Percentiles rank a stretch among this genome's conserved stretches.
These are phyloP conservation scores for Sarocladiaceae sp. DNA, from an alignment of 2,329 filamentous ascomycete species.

Conservation along the genomic window DNA sequence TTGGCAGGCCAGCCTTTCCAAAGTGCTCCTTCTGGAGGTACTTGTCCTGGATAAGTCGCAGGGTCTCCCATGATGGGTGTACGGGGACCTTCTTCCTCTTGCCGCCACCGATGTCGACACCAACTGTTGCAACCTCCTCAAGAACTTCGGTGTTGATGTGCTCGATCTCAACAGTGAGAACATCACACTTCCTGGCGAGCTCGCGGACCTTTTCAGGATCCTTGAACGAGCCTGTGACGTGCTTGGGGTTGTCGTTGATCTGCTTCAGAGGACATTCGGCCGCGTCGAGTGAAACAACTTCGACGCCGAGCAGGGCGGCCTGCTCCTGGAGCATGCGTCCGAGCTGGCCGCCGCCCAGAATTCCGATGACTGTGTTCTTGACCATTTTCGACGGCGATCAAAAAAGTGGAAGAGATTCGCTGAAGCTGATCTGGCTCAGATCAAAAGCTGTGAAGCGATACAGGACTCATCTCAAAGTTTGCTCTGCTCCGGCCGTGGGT, in stretches of 20 bases:
- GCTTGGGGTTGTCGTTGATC: constrained; percentile 66
- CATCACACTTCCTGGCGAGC: constrained; percentile 69
- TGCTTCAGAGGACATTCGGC: constrained; percentile 77
- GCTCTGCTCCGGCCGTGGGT: too few relatives aligned
- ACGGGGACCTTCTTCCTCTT: constrained; percentile 49
- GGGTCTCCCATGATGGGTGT: constrained; percentile 79
- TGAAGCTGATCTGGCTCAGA: too few relatives aligned
- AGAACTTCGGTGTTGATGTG: constrained; percentile 87
- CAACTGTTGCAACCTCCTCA: constrained; percentile 67
- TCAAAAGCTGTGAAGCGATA: too few relatives aligned
- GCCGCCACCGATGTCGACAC: constrained; percentile 46
- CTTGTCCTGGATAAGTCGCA: constrained; percentile 90
- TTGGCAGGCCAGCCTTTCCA: constrained; percentile 58
- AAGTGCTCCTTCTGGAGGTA: constrained; percentile 83
- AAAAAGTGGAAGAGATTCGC: too few relatives aligned
- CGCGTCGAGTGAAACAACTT: constrained; percentile 72
- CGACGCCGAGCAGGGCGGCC: constrained; percentile 67
- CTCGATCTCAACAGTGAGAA: constrained; percentile 91
- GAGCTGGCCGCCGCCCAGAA: constrained; percentile 63
- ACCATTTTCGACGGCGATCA: too few relatives aligned
- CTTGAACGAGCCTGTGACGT: constrained; percentile 84
- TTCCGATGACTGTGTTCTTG: constrained; percentile 38
- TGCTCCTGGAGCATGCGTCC: constrained; percentile 92
- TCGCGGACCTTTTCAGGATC: constrained; percentile 71
- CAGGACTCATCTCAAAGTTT: too few relatives aligned